These are phyloP conservation scores for Chiua virens DNA, from an alignment of 768 basidiomycete genomes.

Conservation along the genomic window DNA sequence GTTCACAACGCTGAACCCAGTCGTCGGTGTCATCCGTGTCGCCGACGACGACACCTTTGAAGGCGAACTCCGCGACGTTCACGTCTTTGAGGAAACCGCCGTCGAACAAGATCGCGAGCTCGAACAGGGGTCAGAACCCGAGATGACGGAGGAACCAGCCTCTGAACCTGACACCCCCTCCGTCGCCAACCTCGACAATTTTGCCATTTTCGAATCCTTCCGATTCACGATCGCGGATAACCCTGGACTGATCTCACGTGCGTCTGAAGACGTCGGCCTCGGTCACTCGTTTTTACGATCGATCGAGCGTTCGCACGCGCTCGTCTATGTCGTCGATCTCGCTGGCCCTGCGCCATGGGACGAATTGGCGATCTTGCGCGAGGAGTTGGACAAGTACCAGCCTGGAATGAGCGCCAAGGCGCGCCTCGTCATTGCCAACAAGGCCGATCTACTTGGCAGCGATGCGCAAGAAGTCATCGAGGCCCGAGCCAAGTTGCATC, in stretches of 20 bases:
- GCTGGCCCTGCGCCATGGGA: constrained; percentile 72
- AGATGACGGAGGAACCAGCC: neutral
- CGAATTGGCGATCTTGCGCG: constrained; percentile 66
- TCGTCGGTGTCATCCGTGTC: constrained; percentile 87
- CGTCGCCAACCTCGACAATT: constrained; percentile 36
- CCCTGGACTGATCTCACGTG: constrained; percentile 84
- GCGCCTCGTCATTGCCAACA: constrained; percentile 88
- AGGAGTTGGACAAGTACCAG: constrained; percentile 85
- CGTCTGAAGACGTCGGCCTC: constrained; percentile 87
- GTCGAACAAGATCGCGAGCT: constrained; percentile 48
- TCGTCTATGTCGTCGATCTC: constrained; percentile 92
- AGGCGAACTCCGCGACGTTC: constrained; percentile 49
- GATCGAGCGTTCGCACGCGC: constrained; percentile 87
- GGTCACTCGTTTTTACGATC: constrained; percentile 93
- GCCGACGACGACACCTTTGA: constrained; percentile 76
- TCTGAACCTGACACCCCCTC: neutral
- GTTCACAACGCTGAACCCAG: constrained; percentile 94
- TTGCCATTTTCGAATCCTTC: constrained; percentile 68
- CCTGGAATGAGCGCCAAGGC: constrained; percentile 75
- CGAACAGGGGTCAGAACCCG: constrained; percentile 31
- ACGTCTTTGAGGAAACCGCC: constrained; percentile 66
- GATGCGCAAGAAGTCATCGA: constrained; percentile 47
- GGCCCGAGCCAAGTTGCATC: constrained; percentile 56
- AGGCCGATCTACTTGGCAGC: constrained; percentile 78
- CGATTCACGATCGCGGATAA: constrained; percentile 97